Evolutionary conservation across 805 yeast species (phyloP).

Genomic region (Nakazawaea wickerhamii): DNA sequence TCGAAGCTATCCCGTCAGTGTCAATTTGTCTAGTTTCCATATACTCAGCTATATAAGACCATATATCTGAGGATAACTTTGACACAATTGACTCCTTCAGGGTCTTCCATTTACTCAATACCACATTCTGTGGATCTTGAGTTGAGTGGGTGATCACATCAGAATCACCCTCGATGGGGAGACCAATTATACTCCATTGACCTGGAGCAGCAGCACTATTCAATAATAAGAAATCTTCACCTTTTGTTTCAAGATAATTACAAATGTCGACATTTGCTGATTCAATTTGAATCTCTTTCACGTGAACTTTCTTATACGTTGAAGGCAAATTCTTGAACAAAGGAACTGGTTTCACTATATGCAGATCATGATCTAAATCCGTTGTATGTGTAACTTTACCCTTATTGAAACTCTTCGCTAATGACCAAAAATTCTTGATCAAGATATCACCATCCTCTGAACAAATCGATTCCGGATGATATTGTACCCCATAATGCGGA

Average conservation of each 20-base stretch:
- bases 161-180: constrained; percentile 43
- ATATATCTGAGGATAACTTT: constrained; percentile 26
- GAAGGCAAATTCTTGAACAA: constrained; percentile 14
- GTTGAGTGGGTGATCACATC: constrained; percentile 59
- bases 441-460: constrained; percentile 60
- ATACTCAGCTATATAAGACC: constrained; percentile 45
- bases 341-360: constrained; percentile 20
- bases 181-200: constrained; percentile 79
- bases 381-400: background rate
- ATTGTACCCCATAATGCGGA: constrained; percentile 93
- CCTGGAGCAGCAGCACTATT: constrained; percentile 86
- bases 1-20: constrained; percentile 23
- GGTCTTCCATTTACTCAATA: constrained; percentile 25
- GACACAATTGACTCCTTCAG: constrained; percentile 3
- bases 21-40: constrained; percentile 37
- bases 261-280: constrained; percentile 42
- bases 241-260: constrained; percentile 32
- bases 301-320: background rate
- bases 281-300: background rate
- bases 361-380: constrained; percentile 17
- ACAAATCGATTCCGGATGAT: constrained; percentile 94
- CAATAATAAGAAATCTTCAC: constrained; percentile 50
- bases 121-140: constrained; percentile 28
- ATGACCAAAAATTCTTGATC: constrained; percentile 54
- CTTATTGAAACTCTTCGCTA: constrained; percentile 35